phyloP scores from a whole-genome alignment of 2,329 filamentous ascomycete genomes.

The Exserohilum turcica region DNA sequence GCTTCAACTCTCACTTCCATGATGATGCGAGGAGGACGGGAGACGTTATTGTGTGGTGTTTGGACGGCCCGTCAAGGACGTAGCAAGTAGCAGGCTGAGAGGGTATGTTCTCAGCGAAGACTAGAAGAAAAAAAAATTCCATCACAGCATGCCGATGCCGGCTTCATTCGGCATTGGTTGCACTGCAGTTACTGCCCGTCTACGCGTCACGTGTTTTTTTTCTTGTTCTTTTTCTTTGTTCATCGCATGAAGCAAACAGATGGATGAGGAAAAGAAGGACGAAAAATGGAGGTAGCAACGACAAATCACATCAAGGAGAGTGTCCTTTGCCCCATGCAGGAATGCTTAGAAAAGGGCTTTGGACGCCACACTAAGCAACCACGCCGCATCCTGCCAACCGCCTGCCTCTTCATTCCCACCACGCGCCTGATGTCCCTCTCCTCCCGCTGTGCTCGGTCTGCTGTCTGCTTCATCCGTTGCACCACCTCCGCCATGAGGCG shows the following conservation, averaged over 20 bases:
- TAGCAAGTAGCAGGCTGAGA: neutral
- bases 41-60: slow-evolving; percentile 67
- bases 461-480: slow-evolving; percentile 17
- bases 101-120: too few relatives aligned
- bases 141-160: neutral
- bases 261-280: neutral
- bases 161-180: neutral
- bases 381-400: slow-evolving; percentile 64
- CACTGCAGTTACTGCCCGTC: neutral
- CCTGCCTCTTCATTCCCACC: slow-evolving; percentile 44
- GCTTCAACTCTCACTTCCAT: slow-evolving; percentile 66
- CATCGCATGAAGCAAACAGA: too few relatives aligned
- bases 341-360: slow-evolving; percentile 48
- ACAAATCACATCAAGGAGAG: neutral
- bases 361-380: slow-evolving; percentile 60
- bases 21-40: slow-evolving; percentile 65
- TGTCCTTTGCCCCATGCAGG: neutral
- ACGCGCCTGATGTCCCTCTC: slow-evolving; percentile 12
- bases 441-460: slow-evolving; percentile 16
- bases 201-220: neutral
- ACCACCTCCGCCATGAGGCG: neutral
- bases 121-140: too few relatives aligned
- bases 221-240: too few relatives aligned
- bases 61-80: slow-evolving; percentile 21
- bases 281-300: too few relatives aligned